A percentile compares a stretch with the other conserved stretches of the same genome.
Evolutionary conservation across 768 basidiomycete species (phyloP).

Genomic region (Sporobolomyces roseus): DNA sequence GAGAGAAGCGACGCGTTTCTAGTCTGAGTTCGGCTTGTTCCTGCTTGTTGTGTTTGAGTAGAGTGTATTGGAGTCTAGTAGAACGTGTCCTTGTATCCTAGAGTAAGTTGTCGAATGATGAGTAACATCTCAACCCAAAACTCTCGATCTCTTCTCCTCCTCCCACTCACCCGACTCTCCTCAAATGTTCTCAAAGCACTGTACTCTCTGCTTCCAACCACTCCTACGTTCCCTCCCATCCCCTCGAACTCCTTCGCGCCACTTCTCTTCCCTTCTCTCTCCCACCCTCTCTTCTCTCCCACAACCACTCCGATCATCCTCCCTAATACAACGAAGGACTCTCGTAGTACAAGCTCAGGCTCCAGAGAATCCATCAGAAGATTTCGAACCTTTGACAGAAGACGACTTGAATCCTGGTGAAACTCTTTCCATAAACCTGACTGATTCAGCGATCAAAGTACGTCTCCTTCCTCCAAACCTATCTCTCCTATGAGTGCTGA

Average conservation of each 20-base stretch:
- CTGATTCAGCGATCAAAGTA: too few species aligned
- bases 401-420: neutral
- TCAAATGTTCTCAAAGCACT: constrained; percentile 1
- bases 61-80: too few species aligned
- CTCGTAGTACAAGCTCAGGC: constrained; percentile 5
- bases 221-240: neutral
- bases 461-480: neutral
- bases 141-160: neutral
- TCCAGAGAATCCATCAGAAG: neutral
- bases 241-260: neutral
- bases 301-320: too few species aligned
- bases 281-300: neutral
- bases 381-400: constrained; percentile 22
- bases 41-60: too few species aligned
- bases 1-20: constrained; percentile 5
- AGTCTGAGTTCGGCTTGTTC: neutral
- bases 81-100: too few species aligned
- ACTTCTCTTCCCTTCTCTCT: neutral
- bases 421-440: too few species aligned
- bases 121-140: neutral
- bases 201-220: constrained; percentile 2
- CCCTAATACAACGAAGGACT: too few species aligned
- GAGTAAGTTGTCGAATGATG: too few species aligned
- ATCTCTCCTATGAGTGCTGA: too few species aligned
- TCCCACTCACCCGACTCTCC: neutral